phyloP scores from a whole-genome alignment of 768 basidiomycete species.

The Trametes cingulata region DNA sequence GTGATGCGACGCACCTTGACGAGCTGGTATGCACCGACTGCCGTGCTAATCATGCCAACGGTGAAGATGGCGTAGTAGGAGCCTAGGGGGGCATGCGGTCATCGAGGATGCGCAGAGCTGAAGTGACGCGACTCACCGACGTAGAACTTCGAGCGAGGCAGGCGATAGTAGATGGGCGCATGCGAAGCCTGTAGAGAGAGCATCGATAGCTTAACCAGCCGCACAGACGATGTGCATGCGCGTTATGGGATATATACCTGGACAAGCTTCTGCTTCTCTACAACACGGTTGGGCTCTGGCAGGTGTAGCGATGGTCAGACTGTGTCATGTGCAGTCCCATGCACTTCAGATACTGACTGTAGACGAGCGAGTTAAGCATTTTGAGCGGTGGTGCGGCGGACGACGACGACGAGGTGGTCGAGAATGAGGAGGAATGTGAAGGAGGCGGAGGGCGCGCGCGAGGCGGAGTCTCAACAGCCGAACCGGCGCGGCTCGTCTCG shows the following conservation, averaged over 20 bases:
- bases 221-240: not conserved
- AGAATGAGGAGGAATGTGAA: constrained; percentile 1
- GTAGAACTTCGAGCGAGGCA: constrained; percentile 63
- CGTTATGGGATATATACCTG: constrained; percentile 52
- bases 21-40: constrained; percentile 51
- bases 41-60: constrained; percentile 54
- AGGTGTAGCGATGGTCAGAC: constrained; percentile 10
- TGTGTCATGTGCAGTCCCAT: not conserved
- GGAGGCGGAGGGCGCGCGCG: constrained; percentile 16
- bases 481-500: constrained; percentile 36
- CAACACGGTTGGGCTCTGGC: constrained; percentile 62
- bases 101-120: not conserved
- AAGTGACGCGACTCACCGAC: constrained; percentile 48
- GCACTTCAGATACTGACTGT: constrained; percentile 47
- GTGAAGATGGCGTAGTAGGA: constrained; percentile 55
- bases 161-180: constrained; percentile 58
- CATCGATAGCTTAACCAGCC: not conserved
- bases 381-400: constrained; percentile 34
- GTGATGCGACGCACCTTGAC: constrained; percentile 34
- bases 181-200: constrained; percentile 38
- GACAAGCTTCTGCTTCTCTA: constrained; percentile 63
- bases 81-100: constrained; percentile 38
- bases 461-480: constrained; percentile 36
- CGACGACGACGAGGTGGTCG: constrained; percentile 44
- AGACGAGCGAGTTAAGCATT: constrained; percentile 65